phyloP scores from a whole-genome alignment of 805 yeast species.

The Sporopachydermia quercuum region DNA sequence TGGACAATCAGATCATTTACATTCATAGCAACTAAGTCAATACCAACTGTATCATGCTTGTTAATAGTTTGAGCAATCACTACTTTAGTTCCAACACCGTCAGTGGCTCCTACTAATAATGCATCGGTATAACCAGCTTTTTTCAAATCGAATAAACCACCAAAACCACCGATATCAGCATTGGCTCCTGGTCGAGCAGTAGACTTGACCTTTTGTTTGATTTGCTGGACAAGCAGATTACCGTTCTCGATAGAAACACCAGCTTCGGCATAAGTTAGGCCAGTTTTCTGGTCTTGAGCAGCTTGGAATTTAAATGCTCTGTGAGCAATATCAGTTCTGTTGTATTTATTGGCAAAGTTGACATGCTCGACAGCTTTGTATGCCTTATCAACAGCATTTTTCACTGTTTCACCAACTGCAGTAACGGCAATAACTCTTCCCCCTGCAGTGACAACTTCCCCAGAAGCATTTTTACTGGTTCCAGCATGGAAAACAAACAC shows the following conservation, averaged over 20 bases:
- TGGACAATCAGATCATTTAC: slow-evolving; percentile 96
- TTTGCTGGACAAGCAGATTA: slow-evolving; percentile 74
- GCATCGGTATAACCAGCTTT: slow-evolving; percentile 73
- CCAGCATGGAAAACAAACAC: slow-evolving; percentile 93
- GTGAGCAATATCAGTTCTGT: slow-evolving; percentile 90
- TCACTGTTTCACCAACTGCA: slow-evolving; percentile 61
- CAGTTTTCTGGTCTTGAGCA: slow-evolving; percentile 13
- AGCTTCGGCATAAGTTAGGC: slow-evolving; percentile 82
- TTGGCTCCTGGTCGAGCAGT: slow-evolving; percentile 95
- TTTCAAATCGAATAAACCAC: slow-evolving; percentile 86
- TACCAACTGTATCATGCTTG: slow-evolving; percentile 95
- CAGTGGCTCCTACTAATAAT: slow-evolving; percentile 90
- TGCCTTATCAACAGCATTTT: slow-evolving; percentile 74
- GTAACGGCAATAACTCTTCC: slow-evolving; percentile 96
- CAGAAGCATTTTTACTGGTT: slow-evolving; percentile 39
- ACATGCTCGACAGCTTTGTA: slow-evolving; percentile 74
- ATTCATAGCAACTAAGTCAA: slow-evolving; percentile 97
- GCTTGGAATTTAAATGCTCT: slow-evolving; percentile 56
- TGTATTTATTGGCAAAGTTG: slow-evolving; percentile 59
- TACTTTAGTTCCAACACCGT: slow-evolving; percentile 97
- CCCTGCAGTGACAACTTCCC: slow-evolving; percentile 68
- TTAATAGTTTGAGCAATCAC: slow-evolving; percentile 83
- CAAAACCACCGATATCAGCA: slow-evolving; percentile 97
- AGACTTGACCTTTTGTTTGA: slow-evolving; percentile 79
- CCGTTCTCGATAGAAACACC: slow-evolving; percentile 98